Evolutionary conservation across 257 asterid species (phyloP), one percentile per base, ranked within the genome.

Genomic region (Solanum lignicaule): DNA sequence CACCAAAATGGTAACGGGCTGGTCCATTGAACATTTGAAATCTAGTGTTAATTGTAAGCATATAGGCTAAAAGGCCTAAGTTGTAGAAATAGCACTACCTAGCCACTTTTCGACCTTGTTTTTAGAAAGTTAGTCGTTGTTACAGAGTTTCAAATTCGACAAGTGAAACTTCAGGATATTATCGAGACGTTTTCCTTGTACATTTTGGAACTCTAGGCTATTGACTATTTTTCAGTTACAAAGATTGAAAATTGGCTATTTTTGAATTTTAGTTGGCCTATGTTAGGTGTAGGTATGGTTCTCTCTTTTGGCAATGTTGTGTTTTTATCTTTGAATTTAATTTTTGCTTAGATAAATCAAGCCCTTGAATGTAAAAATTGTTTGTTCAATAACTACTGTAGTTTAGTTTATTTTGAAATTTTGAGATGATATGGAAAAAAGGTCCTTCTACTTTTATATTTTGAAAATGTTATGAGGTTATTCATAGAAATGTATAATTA

Each of bases 1-100:
- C 6, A 82, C 71, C 86, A 48, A 82, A 82, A 82, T 82, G 86
- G 86, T 82, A 81, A 81, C 48, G 86, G 86, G 21, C 21, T 82
- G 69, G 23, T 20, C 69, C 86, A 48, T 48, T 82, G 43, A 82
- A 48, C 32, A 18, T 81, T 18, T 81, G 39, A 79, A 43, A 43
- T 79, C 85, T 25, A 79, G 15, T 79, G 39, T 43, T 46, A 79
- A 27, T 29, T 79, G 86, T 48, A 82, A 48, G 15, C 68, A 48
- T 46, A 8, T 82, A 16, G 69, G 69, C 69, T 52, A 3, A 82
- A 82, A n/a, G 69, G 43, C 69, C 86, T 23, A 82, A 10, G 20
- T 72, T 16, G 41, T 72, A 72, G 79, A 36, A 72, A 32, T 72
- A 72, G 79, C 39, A 9, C 12, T 31, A 71, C 25, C 7, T 32